Percentiles rank a stretch among this genome's conserved stretches.
phyloP scores from a whole-genome alignment of 1,284 basidiomycete species.

The Trametes versicolor region DNA sequence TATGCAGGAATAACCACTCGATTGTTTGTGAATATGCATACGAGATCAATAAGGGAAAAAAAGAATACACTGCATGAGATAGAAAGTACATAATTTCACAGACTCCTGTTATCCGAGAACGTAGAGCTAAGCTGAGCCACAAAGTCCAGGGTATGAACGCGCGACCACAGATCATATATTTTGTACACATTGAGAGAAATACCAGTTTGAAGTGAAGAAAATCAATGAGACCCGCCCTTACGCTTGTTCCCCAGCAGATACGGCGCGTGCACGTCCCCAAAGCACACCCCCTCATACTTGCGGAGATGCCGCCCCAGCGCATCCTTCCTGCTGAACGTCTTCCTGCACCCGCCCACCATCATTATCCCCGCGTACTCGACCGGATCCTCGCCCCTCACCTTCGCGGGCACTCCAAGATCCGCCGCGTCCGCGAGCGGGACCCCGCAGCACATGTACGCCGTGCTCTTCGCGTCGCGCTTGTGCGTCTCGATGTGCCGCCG shows the following conservation, averaged over 20 bases:
- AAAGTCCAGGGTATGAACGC: too few relatives aligned
- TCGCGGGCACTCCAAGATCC: constrained; percentile 34
- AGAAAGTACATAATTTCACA: too few relatives aligned
- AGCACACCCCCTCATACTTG: constrained; percentile 24
- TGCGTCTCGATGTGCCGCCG: constrained; percentile 63
- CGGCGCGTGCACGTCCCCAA: constrained; percentile 13
- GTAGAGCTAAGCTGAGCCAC: too few relatives aligned
- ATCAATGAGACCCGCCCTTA: not conserved
- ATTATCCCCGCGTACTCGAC: not conserved
- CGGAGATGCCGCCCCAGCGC: constrained; percentile 39
- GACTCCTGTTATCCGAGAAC: too few relatives aligned
- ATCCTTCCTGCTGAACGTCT: constrained; percentile 36
- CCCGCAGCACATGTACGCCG: constrained; percentile 52
- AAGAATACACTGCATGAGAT: too few relatives aligned
- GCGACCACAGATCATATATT: too few relatives aligned
- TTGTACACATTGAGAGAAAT: not conserved
- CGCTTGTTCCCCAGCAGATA: constrained; percentile 15
- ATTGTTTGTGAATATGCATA: too few relatives aligned
- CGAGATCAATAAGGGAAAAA: too few relatives aligned
- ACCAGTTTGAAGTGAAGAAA: not conserved
- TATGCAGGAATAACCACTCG: too few relatives aligned
- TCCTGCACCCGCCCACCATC: constrained; percentile 37
- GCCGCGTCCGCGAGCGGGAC: constrained; percentile 49
- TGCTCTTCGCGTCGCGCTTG: constrained; percentile 42
- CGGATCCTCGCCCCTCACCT: constrained; percentile 20